Evolutionary conservation across 257 asterid species (phyloP).

Genomic region (Ballota nigra): DNA sequence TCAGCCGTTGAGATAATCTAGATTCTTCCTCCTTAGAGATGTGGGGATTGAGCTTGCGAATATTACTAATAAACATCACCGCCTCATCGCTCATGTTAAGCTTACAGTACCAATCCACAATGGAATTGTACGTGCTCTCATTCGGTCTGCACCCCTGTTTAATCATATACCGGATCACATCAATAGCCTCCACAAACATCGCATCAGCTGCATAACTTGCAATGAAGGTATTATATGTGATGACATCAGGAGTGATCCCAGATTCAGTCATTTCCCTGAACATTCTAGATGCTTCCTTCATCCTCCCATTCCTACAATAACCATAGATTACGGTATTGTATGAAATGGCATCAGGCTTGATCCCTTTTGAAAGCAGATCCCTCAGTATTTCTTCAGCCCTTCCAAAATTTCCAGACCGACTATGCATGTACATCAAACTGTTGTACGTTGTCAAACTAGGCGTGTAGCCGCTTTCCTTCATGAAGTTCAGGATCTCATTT

Average conservation of each 20-base stretch:
- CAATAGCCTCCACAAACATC: conserved; percentile 84
- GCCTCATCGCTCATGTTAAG: conserved; percentile 75
- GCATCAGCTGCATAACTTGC: conserved; percentile 66
- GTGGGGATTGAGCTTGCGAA: conserved; percentile 64
- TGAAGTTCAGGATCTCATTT: conserved; percentile 55
- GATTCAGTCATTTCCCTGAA: conserved; percentile 60
- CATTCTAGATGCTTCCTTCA: conserved; percentile 82
- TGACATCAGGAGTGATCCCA: conserved; percentile 70
- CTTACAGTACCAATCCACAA: conserved; percentile 77
- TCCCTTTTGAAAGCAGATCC: conserved; percentile 56
- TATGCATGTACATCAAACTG: conserved; percentile 82
- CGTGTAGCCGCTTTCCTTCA: conserved; percentile 60
- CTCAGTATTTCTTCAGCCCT: conserved; percentile 69
- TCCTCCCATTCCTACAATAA: conserved; percentile 73
- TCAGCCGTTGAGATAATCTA: conserved; percentile 57
- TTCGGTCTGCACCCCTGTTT: conserved; percentile 81
- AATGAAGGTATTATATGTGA: conserved; percentile 80
- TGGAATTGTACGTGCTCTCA: conserved; percentile 72
- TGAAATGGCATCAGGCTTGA: conserved; percentile 73
- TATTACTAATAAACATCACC: conserved; percentile 49
- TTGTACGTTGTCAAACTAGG: conserved; percentile 81
- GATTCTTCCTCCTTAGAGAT: conserved; percentile 65
- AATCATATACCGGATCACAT: conserved; percentile 77
- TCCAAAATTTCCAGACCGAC: conserved; percentile 63
- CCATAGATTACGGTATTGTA: conserved; percentile 80